phyloP scores from a whole-genome alignment of 768 basidiomycete genomes.

The Macrolepiota fuliginosa region DNA sequence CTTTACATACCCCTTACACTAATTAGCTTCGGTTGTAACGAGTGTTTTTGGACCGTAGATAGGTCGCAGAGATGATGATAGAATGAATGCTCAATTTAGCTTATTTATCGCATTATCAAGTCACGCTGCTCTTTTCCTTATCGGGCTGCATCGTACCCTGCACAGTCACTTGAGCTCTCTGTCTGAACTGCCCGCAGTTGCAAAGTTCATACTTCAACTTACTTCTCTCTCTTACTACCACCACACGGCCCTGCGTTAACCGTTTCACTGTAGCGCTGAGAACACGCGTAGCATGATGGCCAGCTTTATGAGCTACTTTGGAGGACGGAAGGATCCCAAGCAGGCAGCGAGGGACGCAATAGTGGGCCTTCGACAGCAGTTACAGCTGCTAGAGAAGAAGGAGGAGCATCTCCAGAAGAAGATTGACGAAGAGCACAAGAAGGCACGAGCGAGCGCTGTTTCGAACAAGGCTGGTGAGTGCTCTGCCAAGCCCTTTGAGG shows the following conservation, averaged over 20 bases:
- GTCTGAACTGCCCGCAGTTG: background rate
- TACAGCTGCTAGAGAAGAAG: slow-evolving; percentile 99
- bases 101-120: slow-evolving; percentile 2
- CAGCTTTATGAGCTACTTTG: slow-evolving; percentile 86
- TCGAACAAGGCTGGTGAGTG: slow-evolving; percentile 88
- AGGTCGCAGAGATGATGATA: background rate
- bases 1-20: background rate
- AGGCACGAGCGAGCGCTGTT: slow-evolving; percentile 90
- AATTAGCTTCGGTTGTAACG: background rate
- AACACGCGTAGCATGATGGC: slow-evolving; percentile 53
- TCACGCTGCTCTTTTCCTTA: slow-evolving; percentile 27
- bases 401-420: slow-evolving; percentile 96
- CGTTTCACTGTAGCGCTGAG: slow-evolving; percentile 11
- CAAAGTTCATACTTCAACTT: background rate
- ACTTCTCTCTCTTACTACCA: background rate
- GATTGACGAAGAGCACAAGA: slow-evolving; percentile 91
- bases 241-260: background rate
- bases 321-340: slow-evolving; percentile 77
- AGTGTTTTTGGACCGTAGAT: background rate
- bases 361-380: slow-evolving; percentile 86
- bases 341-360: slow-evolving; percentile 90
- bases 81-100: background rate
- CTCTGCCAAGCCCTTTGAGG: background rate
- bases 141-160: slow-evolving; percentile 12
- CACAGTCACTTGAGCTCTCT: slow-evolving; percentile 1